Evolutionary conservation across 441 rosid genomes (phyloP).

Genomic region (Gossypium davidsonii): DNA sequence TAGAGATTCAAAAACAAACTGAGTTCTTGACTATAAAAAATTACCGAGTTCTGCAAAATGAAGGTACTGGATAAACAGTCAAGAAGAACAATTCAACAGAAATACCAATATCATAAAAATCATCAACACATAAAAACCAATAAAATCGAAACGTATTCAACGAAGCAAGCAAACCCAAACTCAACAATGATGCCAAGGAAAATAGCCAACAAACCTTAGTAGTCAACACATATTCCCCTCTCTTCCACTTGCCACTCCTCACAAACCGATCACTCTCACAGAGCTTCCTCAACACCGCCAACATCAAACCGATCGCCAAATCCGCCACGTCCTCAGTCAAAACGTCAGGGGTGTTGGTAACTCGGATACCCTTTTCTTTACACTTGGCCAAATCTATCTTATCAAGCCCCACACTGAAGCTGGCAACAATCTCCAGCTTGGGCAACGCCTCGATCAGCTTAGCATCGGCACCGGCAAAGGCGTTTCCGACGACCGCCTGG

Average conservation of each 20-base stretch:
- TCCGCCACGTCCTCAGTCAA: constrained; percentile 90
- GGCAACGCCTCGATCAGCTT: constrained; percentile 63
- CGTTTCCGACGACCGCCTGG: constrained; percentile 72
- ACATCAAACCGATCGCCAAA: constrained; percentile 69
- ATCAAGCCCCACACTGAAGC: constrained; percentile 81
- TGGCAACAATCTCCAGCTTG: constrained; percentile 66
- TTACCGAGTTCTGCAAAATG: background rate
- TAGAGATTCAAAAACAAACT: background rate
- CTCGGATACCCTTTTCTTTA: constrained; percentile 69
- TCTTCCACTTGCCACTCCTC: constrained; percentile 70
- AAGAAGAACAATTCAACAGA: constrained; percentile 1
- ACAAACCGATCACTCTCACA: constrained; percentile 74
- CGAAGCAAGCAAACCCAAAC: background rate
- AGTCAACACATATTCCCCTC: constrained; percentile 52
- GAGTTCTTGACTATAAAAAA: background rate
- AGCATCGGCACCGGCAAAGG: constrained; percentile 58
- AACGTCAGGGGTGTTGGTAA: constrained; percentile 85
- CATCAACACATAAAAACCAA: background rate
- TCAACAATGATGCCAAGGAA: background rate
- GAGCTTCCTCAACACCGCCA: constrained; percentile 69
- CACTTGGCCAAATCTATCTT: constrained; percentile 81
- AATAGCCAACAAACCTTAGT: constrained; percentile 48
- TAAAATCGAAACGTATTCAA: background rate
- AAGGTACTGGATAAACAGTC: background rate
- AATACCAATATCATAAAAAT: background rate